Evolutionary conservation across 371 early-diverging fungal species (phyloP), one percentile per base, ranked within the genome.

Genomic region (Massospora cicadina): DNA sequence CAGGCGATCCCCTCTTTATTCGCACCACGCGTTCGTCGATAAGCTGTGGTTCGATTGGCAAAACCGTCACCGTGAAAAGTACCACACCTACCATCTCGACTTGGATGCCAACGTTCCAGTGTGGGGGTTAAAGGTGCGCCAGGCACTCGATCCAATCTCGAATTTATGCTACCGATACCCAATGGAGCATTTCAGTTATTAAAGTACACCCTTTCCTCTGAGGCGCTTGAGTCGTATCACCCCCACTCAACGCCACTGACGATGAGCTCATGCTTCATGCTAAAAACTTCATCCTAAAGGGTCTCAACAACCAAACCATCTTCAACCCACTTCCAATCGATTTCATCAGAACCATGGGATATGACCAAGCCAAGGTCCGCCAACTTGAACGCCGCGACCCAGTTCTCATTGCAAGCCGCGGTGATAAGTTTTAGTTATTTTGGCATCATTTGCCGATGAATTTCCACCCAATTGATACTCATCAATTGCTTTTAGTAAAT

Each of bases 1-100:
- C 77, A 10, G 60, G 28, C 21, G 61, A 60, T 54, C 66, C 66
- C 2, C 23, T 66, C 3, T 66, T 66, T 66, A 59, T 33, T 21
- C 57, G 5, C 66, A 66, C 54, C 66, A 66, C 28, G 60, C 60
- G 55, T 60, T 66, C 27, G 56, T 66, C 32, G 66, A 66, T 32
- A 66, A 66, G 29, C 23, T 60, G 0, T 66, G 66, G 66, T 55
- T n/a, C n/a, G n/a, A n/a, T n/a, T n/a, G n/a, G n/a, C n/a, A n/a
- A n/a, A n/a, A n/a, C n/a, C n/a, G n/a, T 30, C 54, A 63, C 24
- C 7, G 25, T 1, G 24, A 33, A 2, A 32, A 17, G 12, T 21
- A 28, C 13, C 10, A 13, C 21, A 21, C 23, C 12, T 63, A 63
- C 54, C 2, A 2, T 24, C 13, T 24, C n/a, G 13, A 27, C n/a